Base-by-base conservation (phyloP, 2,329 filamentous ascomycete species). In the Colletotrichum sp. region DNA sequence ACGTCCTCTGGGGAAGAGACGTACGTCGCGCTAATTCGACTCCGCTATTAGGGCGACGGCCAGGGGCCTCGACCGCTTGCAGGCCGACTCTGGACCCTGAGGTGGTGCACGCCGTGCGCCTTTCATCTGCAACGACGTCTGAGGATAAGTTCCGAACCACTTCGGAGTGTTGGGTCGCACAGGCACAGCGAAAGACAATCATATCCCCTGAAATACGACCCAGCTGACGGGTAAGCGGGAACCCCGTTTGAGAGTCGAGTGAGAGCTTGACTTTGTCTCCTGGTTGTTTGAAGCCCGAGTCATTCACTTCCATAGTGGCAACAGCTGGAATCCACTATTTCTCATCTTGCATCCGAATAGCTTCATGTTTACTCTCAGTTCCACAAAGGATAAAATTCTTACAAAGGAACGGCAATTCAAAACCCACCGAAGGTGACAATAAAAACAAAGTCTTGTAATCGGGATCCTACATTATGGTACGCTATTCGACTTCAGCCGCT, bases 1-100 rank as follows among this genome's bases (percentile, higher is more conserved):
- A 49, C 44, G 44, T 49, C 44, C 44, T 49, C 44, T 49, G 44
- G 44, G 44, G 44, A 49, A 49, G 44, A 49, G 44, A 49, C 44
- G 44, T 49, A 49, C 44, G 44, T 24, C 34, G 64, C 55, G 70
- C 70, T 69, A 60, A 26, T 13, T 16, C n/a, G 28, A 64, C 69
- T 74, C 74, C 74, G 70, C 74, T 65, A 55, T 49, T 69, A 73
- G 59, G 74, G 73, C 73, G 64, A 55, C 63, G 24, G 36, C 34
- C 39, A 64, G 64, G 73, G 73, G 64, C 30, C 39, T 69, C 21
- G 44, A 49, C 24, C 24, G 62, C 21, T 68, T 49, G 52, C 55
- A 36, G 34, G 69, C 36, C 30, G 30, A 67, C 65, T 63, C 62
- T 39, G 65, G 18, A 18, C 30, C 15, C 26, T 26, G 26, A 59